Percentiles rank a stretch among this genome's conserved stretches.
These are phyloP conservation scores for Populus simonii DNA, from an alignment of 345 rosid genomes.

Conservation along the genomic window DNA sequence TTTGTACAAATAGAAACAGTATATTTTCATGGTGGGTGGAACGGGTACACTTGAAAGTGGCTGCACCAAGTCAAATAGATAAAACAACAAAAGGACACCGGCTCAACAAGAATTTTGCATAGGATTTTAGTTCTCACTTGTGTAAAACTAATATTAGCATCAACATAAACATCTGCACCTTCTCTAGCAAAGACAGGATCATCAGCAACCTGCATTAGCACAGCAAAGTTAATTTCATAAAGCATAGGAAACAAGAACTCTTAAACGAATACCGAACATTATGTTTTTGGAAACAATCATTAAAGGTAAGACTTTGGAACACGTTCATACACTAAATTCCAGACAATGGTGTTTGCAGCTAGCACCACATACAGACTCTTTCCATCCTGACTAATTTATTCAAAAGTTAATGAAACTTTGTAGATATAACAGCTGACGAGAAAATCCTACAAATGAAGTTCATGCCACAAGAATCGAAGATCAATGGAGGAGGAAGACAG, in stretches of 20 bases:
- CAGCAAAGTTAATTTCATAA: conserved; percentile 8
- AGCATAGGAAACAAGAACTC: background rate
- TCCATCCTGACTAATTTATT: background rate
- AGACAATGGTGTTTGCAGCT: background rate
- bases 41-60: too few relatives aligned
- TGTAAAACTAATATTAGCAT: conserved; percentile 77
- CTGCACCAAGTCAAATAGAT: background rate
- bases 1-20: background rate
- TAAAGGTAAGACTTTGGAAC: background rate
- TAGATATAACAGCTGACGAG: background rate
- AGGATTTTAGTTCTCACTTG: conserved; percentile 52
- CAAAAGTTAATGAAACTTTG: background rate
- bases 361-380: background rate
- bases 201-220: conserved; percentile 59
- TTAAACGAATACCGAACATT: background rate
- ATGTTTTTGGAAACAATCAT: background rate
- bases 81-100: background rate
- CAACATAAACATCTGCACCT: conserved; percentile 85
- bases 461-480: background rate
- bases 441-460: background rate
- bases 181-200: conserved; percentile 79
- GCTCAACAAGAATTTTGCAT: background rate
- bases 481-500: background rate
- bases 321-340: background rate
- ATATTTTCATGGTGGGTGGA: background rate